Evolutionary conservation across 306 rosid genomes (phyloP).

Genomic region (Cyamopsis tetragonoloba): DNA sequence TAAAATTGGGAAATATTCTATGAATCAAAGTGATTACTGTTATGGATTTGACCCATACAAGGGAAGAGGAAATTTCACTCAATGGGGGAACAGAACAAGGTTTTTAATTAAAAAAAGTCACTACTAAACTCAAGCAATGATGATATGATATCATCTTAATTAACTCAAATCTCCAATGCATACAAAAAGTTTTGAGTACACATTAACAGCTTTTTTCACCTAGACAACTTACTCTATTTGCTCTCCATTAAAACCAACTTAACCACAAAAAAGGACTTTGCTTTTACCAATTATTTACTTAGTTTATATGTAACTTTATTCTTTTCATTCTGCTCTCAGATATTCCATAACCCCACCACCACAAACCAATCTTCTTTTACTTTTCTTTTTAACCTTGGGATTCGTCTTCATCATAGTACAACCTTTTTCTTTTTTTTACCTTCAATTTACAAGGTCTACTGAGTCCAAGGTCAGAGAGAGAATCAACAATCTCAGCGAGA

Average conservation of each 20-base stretch:
- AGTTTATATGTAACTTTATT: slow-evolving; percentile 16
- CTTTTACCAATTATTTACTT: slow-evolving; percentile 4
- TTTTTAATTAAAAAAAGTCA: slow-evolving; percentile 1
- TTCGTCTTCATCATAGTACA: slow-evolving; percentile 26
- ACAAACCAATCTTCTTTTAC: not conserved
- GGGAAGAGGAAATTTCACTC: not conserved
- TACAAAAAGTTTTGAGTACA: slow-evolving; percentile 6
- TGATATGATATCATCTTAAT: too few relatives aligned
- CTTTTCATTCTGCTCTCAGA: slow-evolving; percentile 23
- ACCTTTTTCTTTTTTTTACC: slow-evolving; percentile 20
- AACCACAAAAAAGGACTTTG: slow-evolving; percentile 21
- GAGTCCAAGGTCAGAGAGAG: too few relatives aligned
- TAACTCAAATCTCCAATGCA: slow-evolving; percentile 18
- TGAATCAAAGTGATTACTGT: not conserved
- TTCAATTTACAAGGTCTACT: too few relatives aligned
- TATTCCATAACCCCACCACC: slow-evolving; percentile 24
- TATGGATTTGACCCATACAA: slow-evolving; percentile 16
- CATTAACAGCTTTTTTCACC: slow-evolving; percentile 17
- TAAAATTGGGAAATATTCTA: not conserved
- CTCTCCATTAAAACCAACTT: not conserved
- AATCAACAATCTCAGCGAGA: too few relatives aligned
- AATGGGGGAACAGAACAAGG: not conserved
- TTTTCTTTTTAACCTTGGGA: slow-evolving; percentile 29
- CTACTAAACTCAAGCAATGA: slow-evolving; percentile 14
- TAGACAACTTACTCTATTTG: slow-evolving; percentile 1